Percentiles rank a stretch among this genome's conserved stretches.
Evolutionary conservation across 768 basidiomycete species (phyloP).

Genomic region (Kwoniella sp.): DNA sequence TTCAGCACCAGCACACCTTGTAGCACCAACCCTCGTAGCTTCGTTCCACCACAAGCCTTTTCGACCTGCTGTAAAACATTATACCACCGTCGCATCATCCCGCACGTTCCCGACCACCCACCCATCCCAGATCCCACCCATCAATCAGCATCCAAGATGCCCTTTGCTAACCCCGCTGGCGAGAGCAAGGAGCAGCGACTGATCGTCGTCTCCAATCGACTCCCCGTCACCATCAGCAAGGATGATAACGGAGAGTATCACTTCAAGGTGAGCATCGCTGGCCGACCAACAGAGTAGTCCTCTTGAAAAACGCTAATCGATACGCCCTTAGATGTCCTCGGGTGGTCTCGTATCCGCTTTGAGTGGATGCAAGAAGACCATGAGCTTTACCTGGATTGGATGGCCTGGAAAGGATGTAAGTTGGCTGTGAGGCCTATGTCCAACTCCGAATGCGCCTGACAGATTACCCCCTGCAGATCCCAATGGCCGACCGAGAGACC

Average conservation of each 20-base stretch:
- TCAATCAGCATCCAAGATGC: not conserved
- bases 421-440: not conserved
- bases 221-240: slow-evolving; percentile 92
- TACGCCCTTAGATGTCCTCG: slow-evolving; percentile 74
- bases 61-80: not conserved
- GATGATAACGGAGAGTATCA: slow-evolving; percentile 89
- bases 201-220: slow-evolving; percentile 91
- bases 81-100: not conserved
- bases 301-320: too few species aligned
- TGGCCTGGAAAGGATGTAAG: slow-evolving; percentile 64
- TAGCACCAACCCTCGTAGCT: slow-evolving; percentile 10
- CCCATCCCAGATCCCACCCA: not conserved
- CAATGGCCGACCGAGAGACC: slow-evolving; percentile 78
- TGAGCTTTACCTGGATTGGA: slow-evolving; percentile 96
- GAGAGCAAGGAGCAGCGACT: slow-evolving; percentile 57
- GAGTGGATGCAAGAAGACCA: slow-evolving; percentile 94
- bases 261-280: slow-evolving; percentile 63
- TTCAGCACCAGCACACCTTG: slow-evolving; percentile 4
- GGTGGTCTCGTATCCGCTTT: slow-evolving; percentile 97
- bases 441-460: not conserved
- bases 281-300: too few species aligned
- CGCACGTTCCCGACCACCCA: too few species aligned
- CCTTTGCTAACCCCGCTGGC: too few species aligned
- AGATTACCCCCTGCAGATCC: slow-evolving; percentile 62
- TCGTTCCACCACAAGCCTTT: slow-evolving; percentile 11